Evolutionary conservation across 2,329 filamentous ascomycete genomes (phyloP).

Genomic region (Cyclaneusma minus): DNA sequence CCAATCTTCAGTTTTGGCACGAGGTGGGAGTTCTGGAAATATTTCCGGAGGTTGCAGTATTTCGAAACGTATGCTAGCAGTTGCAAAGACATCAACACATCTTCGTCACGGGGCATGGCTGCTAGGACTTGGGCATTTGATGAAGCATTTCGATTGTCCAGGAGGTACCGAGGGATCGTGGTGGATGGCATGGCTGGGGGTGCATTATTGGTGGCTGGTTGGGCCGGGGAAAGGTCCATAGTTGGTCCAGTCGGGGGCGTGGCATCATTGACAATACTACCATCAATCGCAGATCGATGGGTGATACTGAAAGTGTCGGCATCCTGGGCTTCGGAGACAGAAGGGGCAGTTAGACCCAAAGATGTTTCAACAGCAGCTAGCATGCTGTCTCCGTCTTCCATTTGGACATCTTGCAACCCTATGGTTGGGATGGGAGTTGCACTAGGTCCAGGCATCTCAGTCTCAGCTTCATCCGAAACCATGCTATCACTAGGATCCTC

Average conservation of each 20-base stretch:
- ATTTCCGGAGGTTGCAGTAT: constrained; percentile 89
- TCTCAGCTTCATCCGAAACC: constrained; percentile 62
- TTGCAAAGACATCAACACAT: constrained; percentile 95
- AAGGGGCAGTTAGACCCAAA: constrained; percentile 61
- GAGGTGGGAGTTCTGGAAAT: constrained; percentile 89
- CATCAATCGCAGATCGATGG: constrained; percentile 70
- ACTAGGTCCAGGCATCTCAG: constrained; percentile 57
- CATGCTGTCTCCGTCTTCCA: constrained; percentile 63
- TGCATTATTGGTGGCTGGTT: constrained; percentile 46
- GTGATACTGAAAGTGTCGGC: constrained; percentile 89
- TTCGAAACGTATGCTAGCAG: constrained; percentile 95
- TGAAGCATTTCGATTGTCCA: constrained; percentile 56
- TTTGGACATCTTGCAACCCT: constrained; percentile 66
- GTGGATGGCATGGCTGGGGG: constrained; percentile 61
- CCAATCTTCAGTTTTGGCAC: constrained; percentile 87
- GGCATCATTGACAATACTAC: constrained; percentile 62
- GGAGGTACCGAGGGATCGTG: constrained; percentile 63
- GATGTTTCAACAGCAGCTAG: constrained; percentile 54
- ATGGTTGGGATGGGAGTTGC: constrained; percentile 71
- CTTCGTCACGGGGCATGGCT: constrained; percentile 90
- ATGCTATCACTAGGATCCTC: constrained; percentile 82
- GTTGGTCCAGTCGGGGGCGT: constrained; percentile 50
- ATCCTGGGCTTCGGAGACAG: constrained; percentile 69
- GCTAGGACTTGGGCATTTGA: constrained; percentile 60
- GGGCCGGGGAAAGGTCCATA: constrained; percentile 56